phyloP scores from a whole-genome alignment of 495 filamentous ascomycete genomes.

The Pyronema domesticum region DNA sequence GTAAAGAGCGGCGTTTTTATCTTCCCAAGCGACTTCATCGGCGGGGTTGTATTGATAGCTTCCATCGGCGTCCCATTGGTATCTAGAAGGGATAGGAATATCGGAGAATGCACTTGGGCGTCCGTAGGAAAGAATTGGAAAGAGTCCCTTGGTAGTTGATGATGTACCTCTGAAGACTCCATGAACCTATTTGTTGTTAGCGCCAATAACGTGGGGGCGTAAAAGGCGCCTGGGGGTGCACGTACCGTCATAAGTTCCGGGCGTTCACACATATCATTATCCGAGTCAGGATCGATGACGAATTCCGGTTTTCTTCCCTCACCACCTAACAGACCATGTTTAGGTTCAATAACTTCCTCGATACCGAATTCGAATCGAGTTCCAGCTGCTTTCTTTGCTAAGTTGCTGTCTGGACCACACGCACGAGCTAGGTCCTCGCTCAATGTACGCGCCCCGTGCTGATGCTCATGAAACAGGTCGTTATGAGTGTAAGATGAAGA shows the following conservation, averaged over 20 bases:
- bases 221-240: not conserved
- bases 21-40: slow-evolving; percentile 52
- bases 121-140: slow-evolving; percentile 17
- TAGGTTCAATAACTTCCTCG: not conserved
- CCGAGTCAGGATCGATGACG: not conserved
- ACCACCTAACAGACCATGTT: not conserved
- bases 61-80: slow-evolving; percentile 60
- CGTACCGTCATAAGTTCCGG: slow-evolving; percentile 14
- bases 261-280: slow-evolving; percentile 16
- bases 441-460: slow-evolving; percentile 33
- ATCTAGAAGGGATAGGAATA: slow-evolving; percentile 15
- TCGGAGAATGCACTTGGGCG: slow-evolving; percentile 16
- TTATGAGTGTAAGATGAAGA: not conserved
- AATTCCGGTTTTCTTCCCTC: not conserved
- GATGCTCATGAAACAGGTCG: slow-evolving; percentile 10
- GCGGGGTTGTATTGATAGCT: slow-evolving; percentile 61
- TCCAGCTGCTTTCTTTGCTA: slow-evolving; percentile 6
- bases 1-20: slow-evolving; percentile 59
- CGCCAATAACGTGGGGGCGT: not conserved
- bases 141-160: slow-evolving; percentile 14
- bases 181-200: slow-evolving; percentile 7
- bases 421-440: slow-evolving; percentile 23
- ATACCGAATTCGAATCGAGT: slow-evolving; percentile 2
- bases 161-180: slow-evolving; percentile 12
- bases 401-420: slow-evolving; percentile 10